Conservation (phyloP, 1,284 basidiomycete species). For the Cryptococcus deneoformans region DNA sequence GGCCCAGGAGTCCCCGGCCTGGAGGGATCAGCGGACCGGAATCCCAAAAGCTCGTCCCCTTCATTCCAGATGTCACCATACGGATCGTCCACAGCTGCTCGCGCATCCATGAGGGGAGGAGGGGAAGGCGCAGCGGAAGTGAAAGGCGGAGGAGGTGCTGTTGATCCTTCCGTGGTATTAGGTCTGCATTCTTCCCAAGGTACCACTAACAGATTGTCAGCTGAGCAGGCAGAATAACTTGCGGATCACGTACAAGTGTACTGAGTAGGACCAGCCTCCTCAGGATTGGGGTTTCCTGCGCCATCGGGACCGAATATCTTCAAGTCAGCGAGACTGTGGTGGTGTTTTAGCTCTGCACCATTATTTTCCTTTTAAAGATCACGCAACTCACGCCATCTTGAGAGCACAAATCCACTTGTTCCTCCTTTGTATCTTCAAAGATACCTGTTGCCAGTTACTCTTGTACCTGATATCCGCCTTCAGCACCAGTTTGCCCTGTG, state of each 20-base stretch:
- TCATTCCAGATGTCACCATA: conserved; percentile 43
- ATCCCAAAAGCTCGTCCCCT: conserved; percentile 15
- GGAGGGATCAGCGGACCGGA: conserved; percentile 15
- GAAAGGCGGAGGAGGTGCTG: conserved; percentile 39
- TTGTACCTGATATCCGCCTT: conserved; percentile 80
- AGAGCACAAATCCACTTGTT: conserved; percentile 91
- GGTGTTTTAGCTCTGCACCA: conserved; percentile 10
- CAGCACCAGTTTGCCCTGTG: conserved; percentile 73
- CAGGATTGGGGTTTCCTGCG: conserved; percentile 57
- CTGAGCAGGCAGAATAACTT: background rate
- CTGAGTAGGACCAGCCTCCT: conserved; percentile 55
- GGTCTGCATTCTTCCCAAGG: conserved; percentile 65
- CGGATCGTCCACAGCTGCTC: conserved; percentile 41
- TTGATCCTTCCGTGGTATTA: conserved; percentile 21
- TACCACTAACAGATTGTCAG: conserved; percentile 49
- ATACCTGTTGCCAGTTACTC: conserved; percentile 80
- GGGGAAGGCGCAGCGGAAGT: conserved; percentile 52
- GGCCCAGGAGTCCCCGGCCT: conserved; percentile 31
- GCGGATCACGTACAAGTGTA: conserved; percentile 53
- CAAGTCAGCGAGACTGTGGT: conserved; percentile 57
- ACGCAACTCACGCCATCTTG: conserved; percentile 56
- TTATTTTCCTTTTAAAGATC: background rate
- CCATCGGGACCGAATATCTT: conserved; percentile 74
- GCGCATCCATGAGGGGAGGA: conserved; percentile 27
- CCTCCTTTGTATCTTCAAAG: conserved; percentile 65